These are phyloP conservation scores for Kalaharituber pfeilii DNA, from an alignment of 2,329 filamentous ascomycete species.

Conservation along the genomic window DNA sequence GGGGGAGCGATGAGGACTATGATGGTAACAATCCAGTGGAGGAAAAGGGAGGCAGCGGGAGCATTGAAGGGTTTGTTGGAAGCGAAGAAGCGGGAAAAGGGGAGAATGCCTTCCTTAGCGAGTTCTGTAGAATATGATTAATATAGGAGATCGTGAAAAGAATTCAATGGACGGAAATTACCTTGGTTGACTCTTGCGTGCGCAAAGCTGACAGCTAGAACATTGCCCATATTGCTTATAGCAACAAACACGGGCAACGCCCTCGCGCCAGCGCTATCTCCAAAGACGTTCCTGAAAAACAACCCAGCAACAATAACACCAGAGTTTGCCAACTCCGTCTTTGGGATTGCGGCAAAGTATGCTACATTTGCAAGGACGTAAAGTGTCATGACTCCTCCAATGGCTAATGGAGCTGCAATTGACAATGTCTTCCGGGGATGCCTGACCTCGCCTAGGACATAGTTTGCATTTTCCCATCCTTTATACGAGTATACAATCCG, in stretches of 20 bases:
- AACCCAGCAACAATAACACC: slow-evolving; percentile 43
- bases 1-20: slow-evolving; percentile 50
- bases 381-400: slow-evolving; percentile 41
- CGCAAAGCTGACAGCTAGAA: slow-evolving; percentile 43
- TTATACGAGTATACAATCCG: slow-evolving; percentile 45
- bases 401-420: slow-evolving; percentile 40
- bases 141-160: slow-evolving; percentile 2
- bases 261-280: slow-evolving; percentile 35
- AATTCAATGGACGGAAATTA: not conserved
- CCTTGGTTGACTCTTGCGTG: slow-evolving; percentile 41
- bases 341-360: slow-evolving; percentile 46
- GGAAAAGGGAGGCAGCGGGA: slow-evolving; percentile 42
- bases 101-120: slow-evolving; percentile 51
- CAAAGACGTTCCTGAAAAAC: slow-evolving; percentile 47
- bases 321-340: slow-evolving; percentile 38
- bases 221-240: slow-evolving; percentile 44
- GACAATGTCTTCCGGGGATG: slow-evolving; percentile 38
- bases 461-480: slow-evolving; percentile 48
- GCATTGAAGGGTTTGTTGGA: slow-evolving; percentile 51
- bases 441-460: slow-evolving; percentile 42
- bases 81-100: slow-evolving; percentile 49
- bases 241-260: slow-evolving; percentile 41
- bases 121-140: slow-evolving; percentile 32
- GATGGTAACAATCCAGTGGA: slow-evolving; percentile 47
- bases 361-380: slow-evolving; percentile 49